Evolutionary conservation across 768 basidiomycete genomes (phyloP), one percentile per base, ranked within the genome.

Genomic region (Termitomyces sp.): DNA sequence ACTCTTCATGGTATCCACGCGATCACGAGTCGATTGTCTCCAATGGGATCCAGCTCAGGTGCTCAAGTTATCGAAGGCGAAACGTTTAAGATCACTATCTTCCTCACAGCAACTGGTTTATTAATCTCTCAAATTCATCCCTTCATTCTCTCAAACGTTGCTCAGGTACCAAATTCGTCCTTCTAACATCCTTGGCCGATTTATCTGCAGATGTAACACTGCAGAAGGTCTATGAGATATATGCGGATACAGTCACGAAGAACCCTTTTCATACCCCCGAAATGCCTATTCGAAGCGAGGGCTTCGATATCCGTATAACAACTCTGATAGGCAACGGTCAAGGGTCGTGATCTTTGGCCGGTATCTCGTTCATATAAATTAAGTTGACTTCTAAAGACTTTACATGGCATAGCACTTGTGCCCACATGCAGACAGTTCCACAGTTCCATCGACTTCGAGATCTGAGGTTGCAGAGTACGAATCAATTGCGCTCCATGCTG

Each of bases 251-350:
- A 1, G 94, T 94, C 55, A 96, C 98, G 92, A 98, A 98, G 78
- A 98, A 98, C 67, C 97, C 97, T 0, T 99, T 99, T 72, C 94
- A 98, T 71, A 96, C 94, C 5, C 91, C 90, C n/a, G 97, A 98
- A 70, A 99, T 98, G 96, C 97, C 97, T 2, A 94, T 98, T 62
- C 84, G 97, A 47, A 93, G 80, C 44, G 92, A 94, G 64, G 85
- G 83, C 18, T 98, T 98, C 67, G 96, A 98, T 66, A 73, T 73
- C 55, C 81, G 85, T 46, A 84, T 92, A 52, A 74, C 79, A 10
- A 68, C 81, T 8, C 72, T 92, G 47, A 78, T 89, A 65, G 85
- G 84, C 13, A 73, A 69, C 41, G 74, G 74, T 27, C 72, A 74
- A 58, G 64, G 66, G 37, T 68, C 61, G 57, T 59, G 49, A 62